A percentile compares a stretch with the other conserved stretches of the same genome.
Evolutionary conservation across 768 basidiomycete species (phyloP).

Genomic region (Calocybe indica): DNA sequence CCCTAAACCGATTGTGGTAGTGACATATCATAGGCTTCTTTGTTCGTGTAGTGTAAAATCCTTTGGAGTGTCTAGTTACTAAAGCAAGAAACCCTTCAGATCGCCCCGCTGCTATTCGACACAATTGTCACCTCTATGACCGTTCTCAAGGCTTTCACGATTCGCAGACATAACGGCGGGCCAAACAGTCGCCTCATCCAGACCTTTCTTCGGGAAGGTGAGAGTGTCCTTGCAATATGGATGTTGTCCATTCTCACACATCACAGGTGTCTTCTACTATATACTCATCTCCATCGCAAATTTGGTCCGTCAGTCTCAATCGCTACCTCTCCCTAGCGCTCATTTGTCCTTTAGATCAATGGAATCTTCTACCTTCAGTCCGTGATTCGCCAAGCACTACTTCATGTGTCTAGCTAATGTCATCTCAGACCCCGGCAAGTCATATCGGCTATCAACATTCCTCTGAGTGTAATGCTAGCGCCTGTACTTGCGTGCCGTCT

Average conservation of each 20-base stretch:
- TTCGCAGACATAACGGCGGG: conserved; percentile 68
- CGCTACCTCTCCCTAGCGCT: not conserved
- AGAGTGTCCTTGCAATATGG: conserved; percentile 3
- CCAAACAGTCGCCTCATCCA: conserved; percentile 77
- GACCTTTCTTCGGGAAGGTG: conserved; percentile 80
- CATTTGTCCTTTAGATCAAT: conserved; percentile 43
- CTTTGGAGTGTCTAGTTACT: not conserved
- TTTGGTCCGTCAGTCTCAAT: conserved; percentile 32
- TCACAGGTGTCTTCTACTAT: conserved; percentile 74
- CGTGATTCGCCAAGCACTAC: conserved; percentile 11
- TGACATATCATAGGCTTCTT: conserved; percentile 41
- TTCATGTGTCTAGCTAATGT: not conserved
- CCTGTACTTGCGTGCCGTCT: conserved; percentile 77
- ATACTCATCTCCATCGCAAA: conserved; percentile 84
- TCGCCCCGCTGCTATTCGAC: conserved; percentile 77
- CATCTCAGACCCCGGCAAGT: conserved; percentile 64
- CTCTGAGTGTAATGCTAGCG: conserved; percentile 78
- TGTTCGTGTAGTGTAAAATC: conserved; percentile 29
- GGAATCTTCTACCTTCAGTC: conserved; percentile 86
- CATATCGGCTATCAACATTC: conserved; percentile 81
- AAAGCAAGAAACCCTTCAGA: conserved; percentile 32
- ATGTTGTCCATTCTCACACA: conserved; percentile 1
- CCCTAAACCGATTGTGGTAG: conserved; percentile 3
- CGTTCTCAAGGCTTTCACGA: conserved; percentile 71
- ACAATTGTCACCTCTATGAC: conserved; percentile 79